phyloP scores from a whole-genome alignment of 1,284 basidiomycete species.

The Boletellus deceptivus region DNA sequence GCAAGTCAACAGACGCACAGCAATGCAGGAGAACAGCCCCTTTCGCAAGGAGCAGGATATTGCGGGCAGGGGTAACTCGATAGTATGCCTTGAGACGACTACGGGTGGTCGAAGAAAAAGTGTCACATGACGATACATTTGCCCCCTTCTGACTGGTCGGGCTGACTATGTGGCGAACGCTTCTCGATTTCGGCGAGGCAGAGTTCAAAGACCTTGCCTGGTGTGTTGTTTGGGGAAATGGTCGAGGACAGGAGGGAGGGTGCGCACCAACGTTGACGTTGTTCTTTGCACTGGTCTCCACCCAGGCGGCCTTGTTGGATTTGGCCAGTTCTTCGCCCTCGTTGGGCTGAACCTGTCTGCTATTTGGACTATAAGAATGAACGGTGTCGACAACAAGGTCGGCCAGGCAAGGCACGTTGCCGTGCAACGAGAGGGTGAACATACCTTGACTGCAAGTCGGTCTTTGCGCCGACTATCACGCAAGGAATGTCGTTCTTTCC shows the following conservation, averaged over 20 bases:
- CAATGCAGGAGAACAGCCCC: constrained; percentile 26
- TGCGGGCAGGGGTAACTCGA: constrained; percentile 32
- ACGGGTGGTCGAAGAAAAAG: constrained; percentile 10
- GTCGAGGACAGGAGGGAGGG: not conserved
- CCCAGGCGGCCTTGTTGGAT: constrained; percentile 71
- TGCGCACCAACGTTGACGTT: constrained; percentile 85
- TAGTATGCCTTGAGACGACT: constrained; percentile 23
- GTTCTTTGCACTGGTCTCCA: constrained; percentile 89
- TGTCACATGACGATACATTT: constrained; percentile 71
- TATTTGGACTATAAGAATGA: constrained; percentile 32
- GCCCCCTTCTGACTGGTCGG: constrained; percentile 54
- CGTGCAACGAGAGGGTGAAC: constrained; percentile 24
- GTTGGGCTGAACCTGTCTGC: constrained; percentile 72
- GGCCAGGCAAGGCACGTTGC: constrained; percentile 10
- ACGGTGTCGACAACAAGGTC: constrained; percentile 21
- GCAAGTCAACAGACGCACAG: constrained; percentile 33
- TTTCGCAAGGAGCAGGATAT: constrained; percentile 30
- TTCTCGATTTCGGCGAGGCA: constrained; percentile 88
- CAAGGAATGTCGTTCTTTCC: constrained; percentile 90
- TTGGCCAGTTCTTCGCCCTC: constrained; percentile 81
- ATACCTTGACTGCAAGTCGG: constrained; percentile 77
- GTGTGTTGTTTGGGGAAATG: constrained; percentile 12
- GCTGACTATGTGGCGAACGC: constrained; percentile 55
- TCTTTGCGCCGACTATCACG: constrained; percentile 96
- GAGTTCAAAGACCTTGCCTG: constrained; percentile 86